Base-by-base conservation (phyloP, 768 basidiomycete genomes). In the Kwoniella sp. region DNA sequence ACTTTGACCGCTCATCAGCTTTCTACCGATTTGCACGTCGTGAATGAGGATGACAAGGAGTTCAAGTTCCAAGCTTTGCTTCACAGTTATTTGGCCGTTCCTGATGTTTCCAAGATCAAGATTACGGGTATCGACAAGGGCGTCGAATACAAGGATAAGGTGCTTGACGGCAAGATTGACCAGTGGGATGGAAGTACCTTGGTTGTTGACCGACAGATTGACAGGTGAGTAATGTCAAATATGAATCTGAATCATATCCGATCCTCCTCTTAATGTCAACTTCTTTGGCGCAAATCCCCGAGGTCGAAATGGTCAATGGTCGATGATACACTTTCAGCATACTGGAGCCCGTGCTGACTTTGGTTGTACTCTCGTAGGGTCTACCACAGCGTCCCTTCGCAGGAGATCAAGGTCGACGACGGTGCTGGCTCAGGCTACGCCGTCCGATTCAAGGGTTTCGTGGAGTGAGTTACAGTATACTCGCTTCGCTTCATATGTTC, bases 31-130 rank as follows among this genome's bases (percentile, higher is more conserved):
- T 66, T 96, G 6, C 88, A 90, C 73, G 89, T 98, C 66, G 83
- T 83, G 67, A 95, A 96, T 74, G 83, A 86, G 0, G 86, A 60
- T 9, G 79, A 22, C 51, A 68, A 70, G 46, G 69, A 72, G 4
- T 84, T 97, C 46, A 86, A 88, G 76, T 98, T 95, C 83, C 96
- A 99, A 78, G 90, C 92, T 1, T 84, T 98, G 49, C 84, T 99
- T 58, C 96, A 99, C 80, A 92, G 86, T 53, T 99, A 99, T 81
- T 84, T 96, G 68, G 85, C 84, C 36, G 78, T 82, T 10, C 76
- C 77, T 10, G 86, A 49, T 86, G 88, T 49, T 81, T 87, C 17
- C 79, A 84, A 63, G 71, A 86, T 79, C 2, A 86, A 86, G n/a
- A 79, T 84, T 2, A 83, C 92, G 67, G 82, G 83, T 8, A 85